Conservation (phyloP, 2,329 filamentous ascomycete species). For the Amesomyces nigricolor region DNA sequence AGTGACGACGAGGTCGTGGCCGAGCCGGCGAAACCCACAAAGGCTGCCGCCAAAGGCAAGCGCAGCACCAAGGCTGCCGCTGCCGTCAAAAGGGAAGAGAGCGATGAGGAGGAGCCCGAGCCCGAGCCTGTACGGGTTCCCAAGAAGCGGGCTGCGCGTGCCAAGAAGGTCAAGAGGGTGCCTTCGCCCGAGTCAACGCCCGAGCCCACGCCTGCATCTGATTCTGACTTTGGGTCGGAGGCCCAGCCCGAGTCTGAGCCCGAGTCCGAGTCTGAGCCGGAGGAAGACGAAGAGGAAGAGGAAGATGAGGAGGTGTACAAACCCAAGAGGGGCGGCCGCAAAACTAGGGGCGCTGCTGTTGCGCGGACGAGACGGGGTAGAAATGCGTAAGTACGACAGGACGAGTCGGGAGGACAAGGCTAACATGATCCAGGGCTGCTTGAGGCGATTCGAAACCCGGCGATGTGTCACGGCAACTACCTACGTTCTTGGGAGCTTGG, state of each 20-base stretch:
- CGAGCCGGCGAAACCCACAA: not conserved
- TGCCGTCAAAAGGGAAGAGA: not conserved
- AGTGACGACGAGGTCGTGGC: not conserved
- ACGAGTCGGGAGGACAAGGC: not conserved
- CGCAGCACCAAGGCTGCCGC: conserved; percentile 20
- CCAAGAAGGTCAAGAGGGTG: conserved; percentile 17
- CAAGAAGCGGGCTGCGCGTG: conserved; percentile 13
- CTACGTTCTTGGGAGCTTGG: too few relatives aligned
- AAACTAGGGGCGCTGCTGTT: conserved; percentile 3
- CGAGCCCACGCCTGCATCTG: conserved; percentile 4
- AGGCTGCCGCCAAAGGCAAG: conserved; percentile 1
- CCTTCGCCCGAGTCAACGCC: conserved; percentile 1
- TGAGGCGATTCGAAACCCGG: not conserved
- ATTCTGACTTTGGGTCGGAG: not conserved
- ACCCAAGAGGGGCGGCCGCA: conserved; percentile 15
- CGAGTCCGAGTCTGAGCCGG: conserved; percentile 3
- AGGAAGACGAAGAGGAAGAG: conserved; percentile 6
- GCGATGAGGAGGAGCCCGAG: conserved; percentile 1
- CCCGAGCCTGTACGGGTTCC: conserved; percentile 8
- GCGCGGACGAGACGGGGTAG: conserved; percentile 13
- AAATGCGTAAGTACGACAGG: conserved; percentile 11
- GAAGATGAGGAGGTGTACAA: conserved; percentile 16
- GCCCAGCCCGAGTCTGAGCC: not conserved
- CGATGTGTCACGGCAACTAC: too few relatives aligned
- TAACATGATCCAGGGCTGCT: not conserved